Conservation (phyloP, 2,329 filamentous ascomycete genomes). For the Emericellopsis atlantica region DNA sequence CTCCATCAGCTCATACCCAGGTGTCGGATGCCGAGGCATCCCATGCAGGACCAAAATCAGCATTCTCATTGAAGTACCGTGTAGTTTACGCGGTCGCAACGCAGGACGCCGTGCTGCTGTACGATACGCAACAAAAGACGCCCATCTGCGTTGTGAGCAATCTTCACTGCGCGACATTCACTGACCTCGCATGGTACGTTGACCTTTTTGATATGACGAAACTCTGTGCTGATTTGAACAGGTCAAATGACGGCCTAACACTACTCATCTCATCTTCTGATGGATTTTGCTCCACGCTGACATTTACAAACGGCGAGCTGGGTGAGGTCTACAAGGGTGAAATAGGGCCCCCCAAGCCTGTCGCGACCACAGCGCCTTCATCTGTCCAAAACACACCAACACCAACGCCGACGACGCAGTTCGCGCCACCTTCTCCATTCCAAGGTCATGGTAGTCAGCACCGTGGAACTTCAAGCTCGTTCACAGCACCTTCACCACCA, state of each 20-base stretch:
- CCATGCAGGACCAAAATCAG: conserved; percentile 49
- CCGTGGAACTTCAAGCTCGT: conserved; percentile 44
- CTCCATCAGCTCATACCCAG: conserved; percentile 7
- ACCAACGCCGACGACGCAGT: conserved; percentile 55
- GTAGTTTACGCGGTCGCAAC: conserved; percentile 96
- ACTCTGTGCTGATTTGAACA: conserved; percentile 15
- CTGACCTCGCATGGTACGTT: conserved; percentile 85
- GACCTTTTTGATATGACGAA: neutral
- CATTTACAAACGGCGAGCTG: conserved; percentile 73
- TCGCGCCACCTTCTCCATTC: conserved; percentile 49
- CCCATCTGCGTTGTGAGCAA: conserved; percentile 94
- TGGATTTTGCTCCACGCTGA: conserved; percentile 88
- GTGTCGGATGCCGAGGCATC: conserved; percentile 30
- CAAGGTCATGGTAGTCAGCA: conserved; percentile 34
- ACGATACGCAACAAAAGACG: conserved; percentile 93
- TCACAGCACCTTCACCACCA: conserved; percentile 43
- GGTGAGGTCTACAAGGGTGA: conserved; percentile 70
- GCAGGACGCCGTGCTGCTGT: conserved; percentile 86
- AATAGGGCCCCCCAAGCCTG: conserved; percentile 33
- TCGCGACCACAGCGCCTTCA: conserved; percentile 14
- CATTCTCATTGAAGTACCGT: conserved; percentile 79
- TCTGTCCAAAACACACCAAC: conserved; percentile 55
- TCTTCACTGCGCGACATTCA: conserved; percentile 93
- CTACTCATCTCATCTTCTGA: conserved; percentile 95
- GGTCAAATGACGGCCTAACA: conserved; percentile 37